Conservation (phyloP, 1,284 basidiomycete genomes). For the Cryptococcus sp. region DNA sequence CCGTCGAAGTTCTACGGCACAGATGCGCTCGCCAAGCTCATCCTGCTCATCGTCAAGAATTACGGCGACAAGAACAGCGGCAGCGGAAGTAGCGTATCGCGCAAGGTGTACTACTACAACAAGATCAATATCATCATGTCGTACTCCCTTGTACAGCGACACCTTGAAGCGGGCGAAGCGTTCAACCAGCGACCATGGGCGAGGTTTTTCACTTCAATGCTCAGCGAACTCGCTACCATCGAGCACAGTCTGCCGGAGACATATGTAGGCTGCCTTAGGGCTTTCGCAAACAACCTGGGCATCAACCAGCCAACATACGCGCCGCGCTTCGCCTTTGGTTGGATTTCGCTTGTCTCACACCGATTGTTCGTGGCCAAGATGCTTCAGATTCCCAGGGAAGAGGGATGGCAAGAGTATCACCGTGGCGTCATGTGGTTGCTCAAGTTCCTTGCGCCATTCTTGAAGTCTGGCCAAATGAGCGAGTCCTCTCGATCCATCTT, state of each 20-base stretch:
- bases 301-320: constrained; percentile 96
- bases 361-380: constrained; percentile 97
- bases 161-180: constrained; percentile 84
- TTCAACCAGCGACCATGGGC: constrained; percentile 99
- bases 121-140: constrained; percentile 98
- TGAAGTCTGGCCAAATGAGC: constrained; percentile 73
- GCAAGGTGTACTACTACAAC: constrained; percentile 96
- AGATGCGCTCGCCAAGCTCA: constrained; percentile 92
- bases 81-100: constrained; percentile 78
- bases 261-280: constrained; percentile 85
- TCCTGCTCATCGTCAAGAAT: constrained; percentile 99
- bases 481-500: constrained; percentile 86
- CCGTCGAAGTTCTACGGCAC: constrained; percentile 79
- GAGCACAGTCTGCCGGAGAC: constrained; percentile 80
- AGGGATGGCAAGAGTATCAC: constrained; percentile 93
- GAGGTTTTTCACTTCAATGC: constrained; percentile 94
- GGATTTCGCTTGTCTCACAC: constrained; percentile 96
- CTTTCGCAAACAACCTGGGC: constrained; percentile 91
- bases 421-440: constrained; percentile 88
- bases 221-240: constrained; percentile 85
- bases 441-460: constrained; percentile 90
- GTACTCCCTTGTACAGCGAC: constrained; percentile 89
- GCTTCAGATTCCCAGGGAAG: constrained; percentile 57
- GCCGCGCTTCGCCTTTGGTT: constrained; percentile 97
- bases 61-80: constrained; percentile 58